A percentile compares a stretch with the other conserved stretches of the same genome.
Conservation (phyloP, 1,284 basidiomycete species). For the Hymenochaete sp. region DNA sequence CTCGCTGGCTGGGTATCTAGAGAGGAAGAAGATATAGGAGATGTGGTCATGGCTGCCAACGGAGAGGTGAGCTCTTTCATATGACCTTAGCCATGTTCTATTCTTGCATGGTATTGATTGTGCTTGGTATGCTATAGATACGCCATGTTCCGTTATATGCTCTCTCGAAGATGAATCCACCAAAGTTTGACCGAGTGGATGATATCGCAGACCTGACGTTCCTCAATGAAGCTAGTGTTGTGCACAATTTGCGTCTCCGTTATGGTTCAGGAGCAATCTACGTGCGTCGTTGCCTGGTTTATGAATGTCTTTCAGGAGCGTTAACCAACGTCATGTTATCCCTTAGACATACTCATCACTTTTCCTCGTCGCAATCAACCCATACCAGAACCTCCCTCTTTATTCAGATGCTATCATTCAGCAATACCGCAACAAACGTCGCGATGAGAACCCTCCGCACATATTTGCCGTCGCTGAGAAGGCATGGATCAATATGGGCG, state of each 20-base stretch:
- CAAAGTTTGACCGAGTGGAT: conserved; percentile 95
- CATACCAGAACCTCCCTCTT: conserved; percentile 87
- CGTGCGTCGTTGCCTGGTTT: too few relatives aligned
- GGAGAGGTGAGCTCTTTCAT: conserved; percentile 51
- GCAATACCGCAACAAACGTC: conserved; percentile 86
- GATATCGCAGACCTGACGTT: conserved; percentile 99
- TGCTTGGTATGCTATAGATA: conserved; percentile 38
- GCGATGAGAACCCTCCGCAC: conserved; percentile 95
- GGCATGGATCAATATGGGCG: conserved; percentile 98
- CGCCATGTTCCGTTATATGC: conserved; percentile 69
- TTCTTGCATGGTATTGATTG: conserved; percentile 6
- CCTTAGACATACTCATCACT: conserved; percentile 86
- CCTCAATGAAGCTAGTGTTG: conserved; percentile 96
- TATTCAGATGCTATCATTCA: conserved; percentile 90
- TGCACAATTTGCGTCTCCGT: conserved; percentile 89
- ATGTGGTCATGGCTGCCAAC: conserved; percentile 72
- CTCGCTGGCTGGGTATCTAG: conserved; percentile 83
- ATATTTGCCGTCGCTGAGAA: conserved; percentile 97
- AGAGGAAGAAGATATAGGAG: conserved; percentile 71
- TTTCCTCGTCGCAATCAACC: conserved; percentile 98
- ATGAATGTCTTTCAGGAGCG: too few relatives aligned
- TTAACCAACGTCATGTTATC: conserved; percentile 1
- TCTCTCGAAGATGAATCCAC: conserved; percentile 94
- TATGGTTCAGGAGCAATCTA: conserved; percentile 94
- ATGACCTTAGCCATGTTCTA: not conserved